Evolutionary conservation across 306 rosid genomes (phyloP).

Genomic region (Medicago arabica): DNA sequence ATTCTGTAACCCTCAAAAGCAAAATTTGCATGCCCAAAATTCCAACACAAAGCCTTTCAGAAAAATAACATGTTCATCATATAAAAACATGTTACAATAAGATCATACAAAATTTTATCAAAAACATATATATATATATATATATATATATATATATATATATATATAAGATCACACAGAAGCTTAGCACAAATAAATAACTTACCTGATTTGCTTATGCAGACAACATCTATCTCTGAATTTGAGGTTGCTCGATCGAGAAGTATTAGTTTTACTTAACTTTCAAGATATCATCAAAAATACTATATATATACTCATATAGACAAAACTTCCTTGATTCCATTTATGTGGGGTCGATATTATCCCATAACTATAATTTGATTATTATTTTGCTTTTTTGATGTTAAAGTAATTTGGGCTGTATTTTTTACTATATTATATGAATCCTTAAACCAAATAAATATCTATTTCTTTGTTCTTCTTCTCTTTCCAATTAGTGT

Average conservation of each 20-base stretch:
- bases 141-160: no score
- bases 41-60: background rate
- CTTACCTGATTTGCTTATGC: background rate
- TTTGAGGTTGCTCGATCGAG: background rate
- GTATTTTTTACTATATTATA: background rate
- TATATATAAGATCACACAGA: background rate
- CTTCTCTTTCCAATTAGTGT: background rate
- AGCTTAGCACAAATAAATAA: background rate
- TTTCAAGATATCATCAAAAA: background rate
- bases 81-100: background rate
- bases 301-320: background rate
- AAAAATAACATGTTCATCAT: background rate
- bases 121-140: no score
- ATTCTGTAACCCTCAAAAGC: background rate
- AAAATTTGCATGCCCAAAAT: background rate
- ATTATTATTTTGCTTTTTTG: background rate
- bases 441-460: background rate
- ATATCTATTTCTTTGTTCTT: background rate
- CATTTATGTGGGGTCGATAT: constrained; percentile 4
- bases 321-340: background rate
- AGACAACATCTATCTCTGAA: background rate
- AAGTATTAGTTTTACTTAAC: background rate
- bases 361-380: background rate
- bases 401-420: background rate
- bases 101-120: background rate